A percentile compares a stretch with the other conserved stretches of the same genome.
Evolutionary conservation across 1,284 basidiomycete species (phyloP).

Genomic region (Baeospora myosura): DNA sequence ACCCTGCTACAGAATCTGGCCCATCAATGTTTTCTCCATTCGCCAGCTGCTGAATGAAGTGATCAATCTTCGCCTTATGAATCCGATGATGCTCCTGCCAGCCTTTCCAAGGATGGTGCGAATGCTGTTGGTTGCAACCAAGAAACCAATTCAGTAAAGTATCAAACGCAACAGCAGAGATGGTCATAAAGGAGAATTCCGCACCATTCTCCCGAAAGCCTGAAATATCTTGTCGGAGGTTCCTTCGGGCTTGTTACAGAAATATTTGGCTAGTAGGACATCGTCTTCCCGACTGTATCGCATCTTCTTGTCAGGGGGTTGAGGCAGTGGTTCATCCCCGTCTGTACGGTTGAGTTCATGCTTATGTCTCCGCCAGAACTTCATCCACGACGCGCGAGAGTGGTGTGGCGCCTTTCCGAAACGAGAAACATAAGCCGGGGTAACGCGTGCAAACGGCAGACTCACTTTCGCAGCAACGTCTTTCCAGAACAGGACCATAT

Average conservation of each 20-base stretch:
- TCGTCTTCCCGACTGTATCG: constrained; percentile 73
- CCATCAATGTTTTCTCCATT: constrained; percentile 49
- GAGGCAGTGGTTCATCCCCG: constrained; percentile 59
- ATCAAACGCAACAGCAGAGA: neutral
- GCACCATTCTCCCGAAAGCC: constrained; percentile 58
- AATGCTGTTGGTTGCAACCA: constrained; percentile 41
- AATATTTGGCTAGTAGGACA: constrained; percentile 65
- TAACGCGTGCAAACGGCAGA: constrained; percentile 3
- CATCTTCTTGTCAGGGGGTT: constrained; percentile 76
- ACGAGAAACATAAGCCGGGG: neutral
- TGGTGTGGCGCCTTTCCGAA: constrained; percentile 76
- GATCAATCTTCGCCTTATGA: constrained; percentile 76
- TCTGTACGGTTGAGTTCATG: constrained; percentile 65
- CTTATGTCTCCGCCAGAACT: constrained; percentile 77
- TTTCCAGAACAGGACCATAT: constrained; percentile 82
- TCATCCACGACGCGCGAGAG: constrained; percentile 84
- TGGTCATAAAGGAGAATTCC: constrained; percentile 15
- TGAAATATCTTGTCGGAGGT: constrained; percentile 78
- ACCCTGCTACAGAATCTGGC: no score
- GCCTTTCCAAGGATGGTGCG: constrained; percentile 84
- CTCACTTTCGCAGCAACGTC: constrained; percentile 68
- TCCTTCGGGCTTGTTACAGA: constrained; percentile 61
- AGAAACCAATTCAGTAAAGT: constrained; percentile 2
- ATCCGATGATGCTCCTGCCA: constrained; percentile 85
- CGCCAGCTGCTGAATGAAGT: constrained; percentile 53